Base-by-base conservation (phyloP, 2,329 filamentous ascomycete genomes). In the Exophiala spinifera region DNA sequence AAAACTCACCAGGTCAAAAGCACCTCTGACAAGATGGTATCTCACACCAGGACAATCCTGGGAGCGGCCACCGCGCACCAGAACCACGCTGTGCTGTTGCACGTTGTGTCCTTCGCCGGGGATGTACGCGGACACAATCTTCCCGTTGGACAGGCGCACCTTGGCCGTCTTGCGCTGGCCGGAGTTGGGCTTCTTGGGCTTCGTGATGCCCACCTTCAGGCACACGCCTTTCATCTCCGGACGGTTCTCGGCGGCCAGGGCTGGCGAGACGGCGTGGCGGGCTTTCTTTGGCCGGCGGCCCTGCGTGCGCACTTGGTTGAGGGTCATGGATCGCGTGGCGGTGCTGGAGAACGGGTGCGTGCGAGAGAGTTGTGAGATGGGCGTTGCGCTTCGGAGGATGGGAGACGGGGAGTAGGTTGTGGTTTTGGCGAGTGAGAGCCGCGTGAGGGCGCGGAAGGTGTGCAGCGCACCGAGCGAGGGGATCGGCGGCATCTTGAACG, bases 21-120 rank as follows among this genome's bases (percentile, higher is more conserved):
- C 89, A 28, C 94, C 94, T 69, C 94, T 80, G 39, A 99, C 89
- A 66, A 96, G 77, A 73, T 95, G 90, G 72, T 99, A 99, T 69
- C 91, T 86, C 74, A 99, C 94, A 85, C 94, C 94, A 58, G 94
- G 94, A 77, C 94, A 99, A 85, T 99, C 94, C 81, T 97, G 94
- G 61, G 84, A 85, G 70, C 94, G 81, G 1, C 94, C 94, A 55
- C 94, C 94, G 63, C 94, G 81, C n/a, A 99, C 91, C 63, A 97
- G 79, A 52, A 99, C 94, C 44, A 99, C 94, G 66, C 88, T 95
- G 79, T 99, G 95, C 80, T 97, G 94, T 79, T 97, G 92, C 63
- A 97, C 91, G 73, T 97, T 99, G 76, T 99, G 94, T 46, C 94
- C 92, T 82, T 97, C 92, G 49, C 94, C 94, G 31, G 91, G 91